These are phyloP conservation scores for Hyphopichia burtonii DNA, from an alignment of 1,139 yeast genomes.

Conservation along the genomic window DNA sequence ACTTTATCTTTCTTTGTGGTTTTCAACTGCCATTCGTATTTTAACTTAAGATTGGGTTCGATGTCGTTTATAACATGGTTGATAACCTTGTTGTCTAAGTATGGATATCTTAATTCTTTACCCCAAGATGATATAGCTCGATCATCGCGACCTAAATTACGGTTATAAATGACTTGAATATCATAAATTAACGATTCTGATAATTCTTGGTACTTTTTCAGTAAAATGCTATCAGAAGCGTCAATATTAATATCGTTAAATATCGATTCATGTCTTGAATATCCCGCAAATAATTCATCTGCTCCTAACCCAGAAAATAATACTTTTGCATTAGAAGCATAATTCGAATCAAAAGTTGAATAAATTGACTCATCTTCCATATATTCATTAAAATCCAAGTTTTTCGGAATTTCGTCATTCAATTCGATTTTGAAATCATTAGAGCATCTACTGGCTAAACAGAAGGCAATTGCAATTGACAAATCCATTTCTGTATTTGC, in stretches of 20 bases:
- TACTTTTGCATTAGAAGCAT: conserved; percentile 60
- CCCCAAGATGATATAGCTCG: conserved; percentile 85
- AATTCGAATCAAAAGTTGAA: conserved; percentile 14
- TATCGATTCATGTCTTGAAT: conserved; percentile 68
- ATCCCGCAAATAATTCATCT: conserved; percentile 93
- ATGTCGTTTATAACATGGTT: conserved; percentile 46
- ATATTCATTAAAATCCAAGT: conserved; percentile 22
- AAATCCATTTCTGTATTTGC: conserved; percentile 91
- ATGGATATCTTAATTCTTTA: conserved; percentile 88
- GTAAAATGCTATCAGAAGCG: conserved; percentile 15
- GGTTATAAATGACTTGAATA: conserved; percentile 65
- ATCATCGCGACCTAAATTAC: conserved; percentile 91
- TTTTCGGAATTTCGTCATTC: conserved; percentile 3
- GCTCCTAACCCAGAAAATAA: conserved; percentile 95
- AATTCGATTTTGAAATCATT: conserved; percentile 29
- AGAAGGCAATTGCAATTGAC: conserved; percentile 91
- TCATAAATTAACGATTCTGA: conserved; percentile 62
- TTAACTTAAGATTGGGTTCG: conserved; percentile 52
- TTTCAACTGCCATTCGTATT: conserved; percentile 27
- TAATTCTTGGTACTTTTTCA: conserved; percentile 21
- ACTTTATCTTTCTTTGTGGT: conserved; percentile 25
- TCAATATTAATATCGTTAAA: conserved; percentile 30
- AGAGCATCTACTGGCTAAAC: conserved; percentile 73
- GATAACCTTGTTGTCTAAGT: conserved; percentile 65
- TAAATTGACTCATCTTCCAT: conserved; percentile 12